Evolutionary conservation across 495 filamentous ascomycete genomes (phyloP), one percentile per base, ranked within the genome.

Genomic region (Aspergillus heteromorphus): DNA sequence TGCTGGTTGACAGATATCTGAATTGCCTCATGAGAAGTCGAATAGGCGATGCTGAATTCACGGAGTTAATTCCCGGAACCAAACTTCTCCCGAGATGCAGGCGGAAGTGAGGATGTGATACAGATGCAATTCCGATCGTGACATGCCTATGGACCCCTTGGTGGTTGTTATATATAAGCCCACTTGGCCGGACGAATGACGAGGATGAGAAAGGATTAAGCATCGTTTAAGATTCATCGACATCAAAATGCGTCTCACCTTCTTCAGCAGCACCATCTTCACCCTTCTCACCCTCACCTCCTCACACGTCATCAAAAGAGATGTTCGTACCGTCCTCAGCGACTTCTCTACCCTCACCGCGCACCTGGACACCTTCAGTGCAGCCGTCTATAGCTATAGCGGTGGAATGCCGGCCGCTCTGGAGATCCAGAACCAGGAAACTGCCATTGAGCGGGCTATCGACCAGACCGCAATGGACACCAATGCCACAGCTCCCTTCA

Each of bases 351-450:
- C 17, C 10, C 11, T 55, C 42, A 48, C 38, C 13, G 48, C 51
- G 19, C 29, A 54, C 11, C 42, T 54, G 2, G 29, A 11, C 21
- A 19, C 45, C 5, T 43, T 55, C 20, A 41, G 36, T 30, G 16
- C 18, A n/a, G 53, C 53, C 19, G 53, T 49, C 14, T 48, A 47
- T 9, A 41, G 43, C 43, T 54, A 45, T 21, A 5, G 1, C 30
- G 51, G 51, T 30, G 45, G 40, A 2, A 19, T 52, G 25, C 25
- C 38, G 25, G 50, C 21, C 1, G 50, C 50, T 4, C 40, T 52
- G n/a, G 50, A 45, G 14, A 45, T 52, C 40, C 50, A 52, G 40
- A 45, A 20, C 17, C 40, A 52, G 40, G 50, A 52, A 17, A 27
- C 17, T 6, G 50, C 40, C 1, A 40, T 52, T 8, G 50, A 52